These are phyloP conservation scores for Fremontodendron californicum DNA, from an alignment of 345 rosid genomes.

Conservation along the genomic window DNA sequence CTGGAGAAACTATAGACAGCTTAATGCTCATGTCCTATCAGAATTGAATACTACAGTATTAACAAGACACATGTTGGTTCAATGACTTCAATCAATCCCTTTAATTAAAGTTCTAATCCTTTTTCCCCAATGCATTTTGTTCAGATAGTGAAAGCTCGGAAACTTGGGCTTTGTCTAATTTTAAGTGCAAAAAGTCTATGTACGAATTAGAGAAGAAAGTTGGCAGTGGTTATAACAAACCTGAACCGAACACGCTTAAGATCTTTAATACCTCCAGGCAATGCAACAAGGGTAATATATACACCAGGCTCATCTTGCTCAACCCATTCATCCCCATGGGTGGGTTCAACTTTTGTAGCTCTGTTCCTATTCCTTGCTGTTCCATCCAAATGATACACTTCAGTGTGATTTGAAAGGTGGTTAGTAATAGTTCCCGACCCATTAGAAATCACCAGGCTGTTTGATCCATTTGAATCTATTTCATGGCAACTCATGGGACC, in stretches of 20 bases:
- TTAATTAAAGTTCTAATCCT: not conserved
- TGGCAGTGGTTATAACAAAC: slow-evolving; percentile 24
- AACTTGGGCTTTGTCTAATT: not conserved
- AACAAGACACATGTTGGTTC: not conserved
- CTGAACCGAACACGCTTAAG: slow-evolving; percentile 78
- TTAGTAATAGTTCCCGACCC: slow-evolving; percentile 31
- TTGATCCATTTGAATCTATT: slow-evolving; percentile 29
- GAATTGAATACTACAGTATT: not conserved
- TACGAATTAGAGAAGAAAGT: not conserved
- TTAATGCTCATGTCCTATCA: not conserved
- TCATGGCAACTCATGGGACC: slow-evolving; percentile 25
- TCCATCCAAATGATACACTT: slow-evolving; percentile 38
- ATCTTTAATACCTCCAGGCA: slow-evolving; percentile 63
- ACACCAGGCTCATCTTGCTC: slow-evolving; percentile 75
- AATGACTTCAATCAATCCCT: not conserved
- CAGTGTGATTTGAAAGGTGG: slow-evolving; percentile 28
- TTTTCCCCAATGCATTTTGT: not conserved
- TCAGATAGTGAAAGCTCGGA: not conserved
- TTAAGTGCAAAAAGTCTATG: not conserved
- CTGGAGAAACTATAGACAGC: not conserved
- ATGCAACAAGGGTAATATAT: slow-evolving; percentile 55
- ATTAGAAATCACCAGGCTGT: slow-evolving; percentile 29
- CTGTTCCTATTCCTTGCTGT: slow-evolving; percentile 31
- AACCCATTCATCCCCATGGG: slow-evolving; percentile 53
- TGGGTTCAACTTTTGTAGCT: slow-evolving; percentile 39